A percentile compares a stretch with the other conserved stretches of the same genome.
phyloP scores from a whole-genome alignment of 768 basidiomycete genomes.

The Hericium erinaceus region DNA sequence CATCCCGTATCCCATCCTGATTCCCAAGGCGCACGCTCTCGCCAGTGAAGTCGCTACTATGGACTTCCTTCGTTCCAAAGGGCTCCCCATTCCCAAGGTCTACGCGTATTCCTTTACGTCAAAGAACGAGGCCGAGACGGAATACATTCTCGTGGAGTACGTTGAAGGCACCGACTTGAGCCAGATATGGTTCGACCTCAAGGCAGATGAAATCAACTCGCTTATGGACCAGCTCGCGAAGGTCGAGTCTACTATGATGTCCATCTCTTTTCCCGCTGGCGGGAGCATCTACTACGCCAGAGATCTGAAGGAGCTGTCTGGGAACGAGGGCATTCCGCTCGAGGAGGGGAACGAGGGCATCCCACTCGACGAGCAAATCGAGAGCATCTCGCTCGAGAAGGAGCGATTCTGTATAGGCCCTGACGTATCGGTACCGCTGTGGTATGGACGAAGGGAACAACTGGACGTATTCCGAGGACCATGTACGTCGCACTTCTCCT shows the following conservation, averaged over 20 bases:
- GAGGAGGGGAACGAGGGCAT: slow-evolving; percentile 23
- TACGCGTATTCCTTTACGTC: slow-evolving; percentile 14
- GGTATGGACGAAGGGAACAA: slow-evolving; percentile 40
- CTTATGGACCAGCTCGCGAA: slow-evolving; percentile 35
- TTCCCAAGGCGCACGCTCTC: slow-evolving; percentile 20
- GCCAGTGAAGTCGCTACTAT: slow-evolving; percentile 26
- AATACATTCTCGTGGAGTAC: slow-evolving; percentile 12
- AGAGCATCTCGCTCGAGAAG: slow-evolving; percentile 23
- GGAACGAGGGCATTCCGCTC: slow-evolving; percentile 24
- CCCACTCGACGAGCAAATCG: slow-evolving; percentile 17
- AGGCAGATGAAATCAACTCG: slow-evolving; percentile 16
- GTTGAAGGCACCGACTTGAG: slow-evolving; percentile 6
- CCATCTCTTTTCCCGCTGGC: slow-evolving; percentile 38
- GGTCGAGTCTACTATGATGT: slow-evolving; percentile 41
- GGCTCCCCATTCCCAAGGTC: slow-evolving; percentile 23
- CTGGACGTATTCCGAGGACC: slow-evolving; percentile 43
- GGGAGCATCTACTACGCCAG: slow-evolving; percentile 40
- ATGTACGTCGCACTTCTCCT: slow-evolving; percentile 32
- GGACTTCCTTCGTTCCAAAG: slow-evolving; percentile 17
- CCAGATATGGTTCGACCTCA: slow-evolving; percentile 7
- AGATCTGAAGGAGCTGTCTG: slow-evolving; percentile 34
- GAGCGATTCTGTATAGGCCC: slow-evolving; percentile 21
- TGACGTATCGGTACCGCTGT: slow-evolving; percentile 33
- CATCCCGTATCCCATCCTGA: slow-evolving; percentile 18
- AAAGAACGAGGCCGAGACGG: slow-evolving; percentile 9